Conservation (phyloP, 2,329 filamentous ascomycete species). For the Cadophora luteo-olivacea region DNA sequence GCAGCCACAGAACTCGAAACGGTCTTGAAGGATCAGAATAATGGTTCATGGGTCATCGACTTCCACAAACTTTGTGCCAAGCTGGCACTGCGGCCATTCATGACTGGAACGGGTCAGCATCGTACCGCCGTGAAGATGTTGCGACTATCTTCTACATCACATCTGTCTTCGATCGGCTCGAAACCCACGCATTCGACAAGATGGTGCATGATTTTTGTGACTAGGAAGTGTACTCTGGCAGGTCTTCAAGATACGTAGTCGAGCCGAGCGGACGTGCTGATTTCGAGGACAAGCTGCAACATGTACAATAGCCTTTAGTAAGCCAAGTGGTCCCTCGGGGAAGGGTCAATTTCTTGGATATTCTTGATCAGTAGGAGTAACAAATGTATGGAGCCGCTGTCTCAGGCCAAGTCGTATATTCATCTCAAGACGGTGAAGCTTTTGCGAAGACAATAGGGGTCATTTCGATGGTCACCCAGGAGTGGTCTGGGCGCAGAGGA, state of each 20-base stretch:
- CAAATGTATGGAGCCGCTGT: too few species aligned
- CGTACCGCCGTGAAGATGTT: background rate
- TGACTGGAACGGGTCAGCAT: background rate
- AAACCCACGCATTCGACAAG: conserved; percentile 3
- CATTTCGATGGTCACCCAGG: too few species aligned
- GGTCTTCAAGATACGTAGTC: background rate
- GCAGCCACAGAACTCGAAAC: background rate
- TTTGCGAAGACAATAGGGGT: too few species aligned
- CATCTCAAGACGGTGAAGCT: too few species aligned
- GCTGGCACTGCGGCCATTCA: background rate
- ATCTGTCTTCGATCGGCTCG: background rate
- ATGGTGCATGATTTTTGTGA: background rate
- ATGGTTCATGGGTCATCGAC: background rate
- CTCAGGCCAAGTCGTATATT: too few species aligned
- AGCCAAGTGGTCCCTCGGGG: too few species aligned
- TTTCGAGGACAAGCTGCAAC: too few species aligned
- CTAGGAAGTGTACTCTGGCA: background rate
- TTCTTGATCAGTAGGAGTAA: too few species aligned
- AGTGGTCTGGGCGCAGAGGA: too few species aligned
- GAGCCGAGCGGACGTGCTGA: background rate
- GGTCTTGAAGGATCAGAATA: background rate
- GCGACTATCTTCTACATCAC: too few species aligned
- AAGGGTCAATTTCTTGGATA: too few species aligned
- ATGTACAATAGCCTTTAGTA: too few species aligned
- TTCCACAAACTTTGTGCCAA: background rate